Conservation (phyloP, 2,329 filamentous ascomycete species). For the Teratosphaeria zuluensis region DNA sequence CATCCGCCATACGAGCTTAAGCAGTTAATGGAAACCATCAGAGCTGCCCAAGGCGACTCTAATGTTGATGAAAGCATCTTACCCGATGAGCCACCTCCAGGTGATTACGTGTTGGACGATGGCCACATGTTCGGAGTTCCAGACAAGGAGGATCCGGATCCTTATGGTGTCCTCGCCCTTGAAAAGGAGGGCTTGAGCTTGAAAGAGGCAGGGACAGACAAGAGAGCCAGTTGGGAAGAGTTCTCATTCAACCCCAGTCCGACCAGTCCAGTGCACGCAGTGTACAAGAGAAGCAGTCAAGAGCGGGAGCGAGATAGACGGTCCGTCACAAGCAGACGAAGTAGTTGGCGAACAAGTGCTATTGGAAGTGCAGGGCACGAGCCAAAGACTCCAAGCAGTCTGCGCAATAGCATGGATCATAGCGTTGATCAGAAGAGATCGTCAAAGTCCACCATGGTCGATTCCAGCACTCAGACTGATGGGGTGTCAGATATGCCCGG, state of each 20-base stretch:
- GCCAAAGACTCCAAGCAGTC: conserved; percentile 20
- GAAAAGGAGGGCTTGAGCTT: conserved; percentile 85
- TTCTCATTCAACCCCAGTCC: conserved; percentile 75
- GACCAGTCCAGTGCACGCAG: conserved; percentile 59
- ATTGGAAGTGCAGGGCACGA: conserved; percentile 8
- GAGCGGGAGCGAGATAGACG: conserved; percentile 11
- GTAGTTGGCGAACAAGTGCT: conserved; percentile 48
- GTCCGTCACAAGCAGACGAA: conserved; percentile 41
- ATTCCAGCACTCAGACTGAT: conserved; percentile 25
- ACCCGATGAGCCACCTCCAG: conserved; percentile 62
- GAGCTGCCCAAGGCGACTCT: conserved; percentile 72
- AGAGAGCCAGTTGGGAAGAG: conserved; percentile 63
- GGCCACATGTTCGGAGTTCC: conserved; percentile 65
- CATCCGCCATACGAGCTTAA: conserved; percentile 47
- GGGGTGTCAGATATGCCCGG: conserved; percentile 10
- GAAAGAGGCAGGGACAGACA: conserved; percentile 71
- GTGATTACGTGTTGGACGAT: conserved; percentile 55
- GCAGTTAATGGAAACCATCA: conserved; percentile 70
- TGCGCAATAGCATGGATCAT: conserved; percentile 21
- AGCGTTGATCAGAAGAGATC: conserved; percentile 4
- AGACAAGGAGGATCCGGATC: conserved; percentile 72
- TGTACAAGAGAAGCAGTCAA: conserved; percentile 54
- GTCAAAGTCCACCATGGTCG: conserved; percentile 12
- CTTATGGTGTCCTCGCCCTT: conserved; percentile 82
- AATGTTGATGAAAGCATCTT: conserved; percentile 63